phyloP scores from a whole-genome alignment of 148 eudicot species.

The Cornus florida region DNA sequence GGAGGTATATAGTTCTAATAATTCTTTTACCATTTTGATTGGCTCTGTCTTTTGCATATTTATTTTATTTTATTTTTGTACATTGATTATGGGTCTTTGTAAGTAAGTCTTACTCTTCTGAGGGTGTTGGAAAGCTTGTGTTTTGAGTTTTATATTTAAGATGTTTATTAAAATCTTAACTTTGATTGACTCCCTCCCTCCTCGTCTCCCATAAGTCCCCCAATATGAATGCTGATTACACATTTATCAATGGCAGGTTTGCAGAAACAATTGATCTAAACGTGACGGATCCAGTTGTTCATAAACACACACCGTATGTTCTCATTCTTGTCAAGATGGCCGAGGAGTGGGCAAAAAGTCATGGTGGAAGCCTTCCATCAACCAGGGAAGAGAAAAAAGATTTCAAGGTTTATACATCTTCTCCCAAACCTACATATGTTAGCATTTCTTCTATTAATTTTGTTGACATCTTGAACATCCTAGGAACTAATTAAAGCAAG shows the following conservation, averaged over 20 bases:
- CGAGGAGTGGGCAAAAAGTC: constrained; percentile 87
- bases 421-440: background rate
- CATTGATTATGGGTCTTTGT: background rate
- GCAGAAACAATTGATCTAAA: constrained; percentile 79
- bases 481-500: constrained; percentile 79
- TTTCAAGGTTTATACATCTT: constrained; percentile 65
- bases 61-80: background rate
- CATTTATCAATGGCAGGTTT: constrained; percentile 47
- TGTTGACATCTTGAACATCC: constrained; percentile 22
- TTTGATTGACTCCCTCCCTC: too few species aligned
- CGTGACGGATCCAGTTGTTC: constrained; percentile 76
- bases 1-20: constrained; percentile 42
- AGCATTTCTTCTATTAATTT: constrained; percentile 3
- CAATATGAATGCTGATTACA: constrained; percentile 13
- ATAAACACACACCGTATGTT: constrained; percentile 94
- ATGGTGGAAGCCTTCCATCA: constrained; percentile 72
- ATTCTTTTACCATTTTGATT: background rate
- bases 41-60: constrained; percentile 8
- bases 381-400: constrained; percentile 88
- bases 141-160: constrained; percentile 6
- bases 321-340: constrained; percentile 86
- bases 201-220: too few species aligned
- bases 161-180: background rate
- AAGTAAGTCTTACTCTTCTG: background rate
- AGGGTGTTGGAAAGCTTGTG: constrained; percentile 5